Evolutionary conservation across 768 basidiomycete species (phyloP), one percentile per base, ranked within the genome.

Genomic region (Phylloporus arenicola): DNA sequence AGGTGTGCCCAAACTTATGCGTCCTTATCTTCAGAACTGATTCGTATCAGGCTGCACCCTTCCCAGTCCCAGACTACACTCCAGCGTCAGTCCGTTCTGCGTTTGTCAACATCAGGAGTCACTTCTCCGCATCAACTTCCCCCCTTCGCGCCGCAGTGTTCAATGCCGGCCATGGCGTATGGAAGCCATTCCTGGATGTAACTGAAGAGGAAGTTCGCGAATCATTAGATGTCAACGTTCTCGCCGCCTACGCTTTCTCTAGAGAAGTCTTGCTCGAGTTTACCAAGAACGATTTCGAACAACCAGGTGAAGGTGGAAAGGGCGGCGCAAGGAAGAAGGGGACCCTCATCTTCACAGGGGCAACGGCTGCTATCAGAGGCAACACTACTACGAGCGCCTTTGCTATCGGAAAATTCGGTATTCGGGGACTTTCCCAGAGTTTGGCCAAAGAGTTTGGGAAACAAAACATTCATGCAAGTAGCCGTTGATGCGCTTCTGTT

Each of bases 371-470:
- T 47, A 48, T 78, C 17, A 70, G 86, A 48, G 86, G 86, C 6
- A 86, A 86, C 48, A 68, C 69, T 3, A 68, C 65, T 0, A 85
- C 84, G 0, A 82, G 82, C 45, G 76, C 73, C 2, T 82, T 87
- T 57, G 72, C 86, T 4, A 79, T 83, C 3, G 78, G 78, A 0
- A 88, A 87, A 61, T 79, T 77, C 45, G 86, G 78, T 4, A 30
- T 80, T 31, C 71, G 86, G 38, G 82, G 81, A 0, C 69, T 88
- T 41, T 77, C 79, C 0, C 86, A 88, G 68, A 85, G 84, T 56
- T 64, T 88, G 59, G 78, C 80, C 8, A 87, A 87, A 65, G 86
- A 88, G 59, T 88, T 86, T 59, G 80, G 81, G 22, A 81, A 81
- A 64, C 70, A 86, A 37, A 82, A 86, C 57, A 87, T 88, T 44